Base-by-base conservation (phyloP, 441 rosid species). In the Pelargonium cotyledonis region DNA sequence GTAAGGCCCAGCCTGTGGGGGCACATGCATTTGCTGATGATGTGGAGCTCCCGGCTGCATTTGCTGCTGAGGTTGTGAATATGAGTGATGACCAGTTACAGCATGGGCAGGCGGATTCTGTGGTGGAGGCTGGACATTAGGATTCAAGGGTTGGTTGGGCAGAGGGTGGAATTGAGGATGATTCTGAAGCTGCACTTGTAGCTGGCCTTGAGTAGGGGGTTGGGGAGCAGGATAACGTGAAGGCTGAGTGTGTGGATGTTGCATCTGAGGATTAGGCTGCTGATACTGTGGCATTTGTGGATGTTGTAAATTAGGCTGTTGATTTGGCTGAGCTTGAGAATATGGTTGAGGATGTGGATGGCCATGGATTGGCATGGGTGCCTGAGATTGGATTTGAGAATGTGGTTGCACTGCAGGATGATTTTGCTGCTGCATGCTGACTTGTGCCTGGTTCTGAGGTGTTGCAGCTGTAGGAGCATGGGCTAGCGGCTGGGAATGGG, bases 41-140 rank as follows among this genome's bases (percentile, higher is more conserved):
- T 71, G 72, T 12, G 77, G 77, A 66, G 76, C 77, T 47, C 83
- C 86, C 21, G 51, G 19, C 68, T 72, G 86, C 72, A 77, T 72
- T 29, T 67, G 80, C 68, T 80, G 60, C 75, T 85, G 89, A 7
- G 76, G 71, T 66, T 80, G 93, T 38, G 82, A 78, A 77, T 84
- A 85, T 21, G 86, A 83, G n/a, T 81, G 88, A 79, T 83, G 84
- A 58, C 86, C 86, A 4, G 85, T 80, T 73, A 86, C 86, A 31
- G 90, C 75, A 70, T 81, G 73, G 46, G 70, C 77, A 49, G 81
- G 68, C 61, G 83, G 77, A 65, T 77, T 75, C 60, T 78, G 87
- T n/a, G 72, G 29, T 76, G 77, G 85, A 66, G 80, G 66, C 65
- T 76, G 83, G 21, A 70, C 71, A 72, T 43, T 68, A 75, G 80